Evolutionary conservation across 352 stramenopile species (phyloP).

Genomic region (Phytophthora podocarpi): DNA sequence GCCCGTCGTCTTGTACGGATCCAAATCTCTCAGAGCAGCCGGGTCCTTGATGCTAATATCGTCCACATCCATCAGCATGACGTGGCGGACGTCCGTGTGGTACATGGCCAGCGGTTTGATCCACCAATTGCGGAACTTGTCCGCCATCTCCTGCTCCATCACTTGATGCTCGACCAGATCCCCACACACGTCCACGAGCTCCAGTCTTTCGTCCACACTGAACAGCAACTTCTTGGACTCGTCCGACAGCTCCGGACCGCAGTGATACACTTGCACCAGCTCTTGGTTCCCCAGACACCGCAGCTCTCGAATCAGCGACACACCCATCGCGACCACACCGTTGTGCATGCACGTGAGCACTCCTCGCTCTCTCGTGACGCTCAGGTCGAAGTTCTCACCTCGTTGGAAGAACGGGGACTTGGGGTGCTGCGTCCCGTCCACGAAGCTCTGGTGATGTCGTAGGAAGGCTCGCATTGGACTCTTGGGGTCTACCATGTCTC

Average conservation of each 20-base stretch:
- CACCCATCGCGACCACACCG: conserved; percentile 9
- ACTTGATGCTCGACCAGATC: conserved; percentile 9
- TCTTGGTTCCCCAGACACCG: conserved; percentile 30
- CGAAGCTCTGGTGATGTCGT: neutral
- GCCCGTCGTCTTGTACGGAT: conserved; percentile 22
- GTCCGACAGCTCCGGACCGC: conserved; percentile 15
- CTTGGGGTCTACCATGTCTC: neutral
- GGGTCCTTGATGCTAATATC: conserved; percentile 24
- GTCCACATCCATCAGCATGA: conserved; percentile 31
- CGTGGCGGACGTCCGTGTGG: conserved; percentile 26
- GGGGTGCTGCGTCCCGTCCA: conserved; percentile 3
- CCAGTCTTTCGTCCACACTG: conserved; percentile 12
- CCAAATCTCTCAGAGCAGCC: conserved; percentile 8
- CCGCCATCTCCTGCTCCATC: conserved; percentile 12
- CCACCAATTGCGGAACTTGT: conserved; percentile 28
- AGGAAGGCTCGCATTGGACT: neutral
- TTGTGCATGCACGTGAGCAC: conserved; percentile 20
- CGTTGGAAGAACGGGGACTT: conserved; percentile 15
- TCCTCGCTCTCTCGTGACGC: conserved; percentile 4
- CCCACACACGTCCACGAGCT: conserved; percentile 24
- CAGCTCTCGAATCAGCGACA: conserved; percentile 27
- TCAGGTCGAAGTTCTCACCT: conserved; percentile 3
- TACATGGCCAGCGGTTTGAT: conserved; percentile 28
- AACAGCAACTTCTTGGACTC: conserved; percentile 18
- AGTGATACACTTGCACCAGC: conserved; percentile 34